Evolutionary conservation across 192 early-diverging fungal genomes (phyloP).

Genomic region (Backusella luteola): DNA sequence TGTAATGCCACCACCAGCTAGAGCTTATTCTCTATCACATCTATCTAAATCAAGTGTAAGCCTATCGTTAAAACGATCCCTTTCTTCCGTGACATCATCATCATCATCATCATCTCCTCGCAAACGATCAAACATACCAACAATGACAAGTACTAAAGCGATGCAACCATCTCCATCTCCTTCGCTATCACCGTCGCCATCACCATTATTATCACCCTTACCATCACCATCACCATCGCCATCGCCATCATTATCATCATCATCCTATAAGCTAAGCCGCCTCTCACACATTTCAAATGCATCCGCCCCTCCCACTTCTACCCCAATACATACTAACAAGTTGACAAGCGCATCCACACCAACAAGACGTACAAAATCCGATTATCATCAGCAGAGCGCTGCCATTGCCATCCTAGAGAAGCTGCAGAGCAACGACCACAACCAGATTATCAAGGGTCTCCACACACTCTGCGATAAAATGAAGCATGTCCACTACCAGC

Average conservation of each 20-base stretch:
- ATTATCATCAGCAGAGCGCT: not conserved
- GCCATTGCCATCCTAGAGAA: not conserved
- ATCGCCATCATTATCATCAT: not conserved
- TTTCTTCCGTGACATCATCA: not conserved
- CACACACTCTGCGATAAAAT: not conserved
- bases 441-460: conserved; percentile 2
- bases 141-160: no score
- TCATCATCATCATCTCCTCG: not conserved
- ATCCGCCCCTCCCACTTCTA: not conserved
- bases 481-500: not conserved
- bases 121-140: no score
- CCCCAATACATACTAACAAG: not conserved
- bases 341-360: not conserved
- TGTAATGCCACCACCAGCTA: not conserved
- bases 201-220: not conserved
- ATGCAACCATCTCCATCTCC: not conserved
- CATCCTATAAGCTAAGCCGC: not conserved
- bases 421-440: not conserved
- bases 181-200: no score
- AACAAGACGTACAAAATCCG: not conserved
- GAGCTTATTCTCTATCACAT: not conserved
- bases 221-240: not conserved
- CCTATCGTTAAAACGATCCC: no score
- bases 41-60: not conserved
- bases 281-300: not conserved